A percentile compares a stretch with the other conserved stretches of the same genome.
Evolutionary conservation across 352 stramenopile species (phyloP).

Genomic region (Globisporangium okanoganense): DNA sequence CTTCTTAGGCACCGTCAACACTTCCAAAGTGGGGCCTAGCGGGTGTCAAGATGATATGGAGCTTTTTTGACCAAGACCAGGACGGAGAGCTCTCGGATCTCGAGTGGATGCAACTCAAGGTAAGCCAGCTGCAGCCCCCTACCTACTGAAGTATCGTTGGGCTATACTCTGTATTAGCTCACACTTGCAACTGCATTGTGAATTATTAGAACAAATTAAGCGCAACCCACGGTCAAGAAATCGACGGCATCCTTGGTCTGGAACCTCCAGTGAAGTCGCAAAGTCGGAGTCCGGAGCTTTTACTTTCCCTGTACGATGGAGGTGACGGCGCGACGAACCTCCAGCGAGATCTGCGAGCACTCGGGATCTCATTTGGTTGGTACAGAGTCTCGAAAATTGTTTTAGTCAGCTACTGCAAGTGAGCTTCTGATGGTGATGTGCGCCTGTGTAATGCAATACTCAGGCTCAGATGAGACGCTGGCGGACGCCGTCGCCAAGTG

Average conservation of each 20-base stretch:
- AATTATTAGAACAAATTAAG: slow-evolving; percentile 28
- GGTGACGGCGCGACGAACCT: slow-evolving; percentile 19
- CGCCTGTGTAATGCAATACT: too few species aligned
- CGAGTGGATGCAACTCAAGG: slow-evolving; percentile 34
- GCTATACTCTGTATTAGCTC: not conserved
- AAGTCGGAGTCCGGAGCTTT: not conserved
- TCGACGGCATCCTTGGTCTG: slow-evolving; percentile 21
- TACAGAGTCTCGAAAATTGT: slow-evolving; percentile 4
- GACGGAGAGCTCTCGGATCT: slow-evolving; percentile 24
- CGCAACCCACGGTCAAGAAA: slow-evolving; percentile 14
- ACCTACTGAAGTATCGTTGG: not conserved
- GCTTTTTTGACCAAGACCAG: slow-evolving; percentile 29
- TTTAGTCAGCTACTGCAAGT: too few species aligned
- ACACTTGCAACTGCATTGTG: not conserved
- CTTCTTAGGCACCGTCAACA: not conserved
- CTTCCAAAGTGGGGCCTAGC: slow-evolving; percentile 26
- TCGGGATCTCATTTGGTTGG: slow-evolving; percentile 49
- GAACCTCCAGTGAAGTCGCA: not conserved
- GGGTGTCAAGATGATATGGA: slow-evolving; percentile 39
- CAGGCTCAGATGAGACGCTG: slow-evolving; percentile 21
- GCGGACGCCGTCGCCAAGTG: slow-evolving; percentile 20
- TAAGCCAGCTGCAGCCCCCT: slow-evolving; percentile 4
- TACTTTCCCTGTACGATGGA: slow-evolving; percentile 32
- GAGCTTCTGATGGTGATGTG: too few species aligned
- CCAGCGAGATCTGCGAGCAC: slow-evolving; percentile 29